phyloP scores from a whole-genome alignment of 345 rosid species.

The Schrenkiella parvula region DNA sequence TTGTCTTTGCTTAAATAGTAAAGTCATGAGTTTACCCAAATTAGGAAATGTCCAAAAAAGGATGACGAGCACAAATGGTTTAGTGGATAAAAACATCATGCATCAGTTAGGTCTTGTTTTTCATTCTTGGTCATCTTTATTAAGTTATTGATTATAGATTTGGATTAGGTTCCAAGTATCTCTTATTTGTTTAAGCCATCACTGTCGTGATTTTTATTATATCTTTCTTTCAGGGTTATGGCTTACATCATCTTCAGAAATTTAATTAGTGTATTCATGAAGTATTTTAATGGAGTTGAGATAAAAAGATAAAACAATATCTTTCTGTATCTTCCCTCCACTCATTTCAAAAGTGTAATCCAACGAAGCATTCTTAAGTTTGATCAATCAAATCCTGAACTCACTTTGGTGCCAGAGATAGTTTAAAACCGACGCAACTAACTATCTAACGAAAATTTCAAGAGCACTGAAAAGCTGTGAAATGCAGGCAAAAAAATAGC shows the following conservation, averaged over 20 bases:
- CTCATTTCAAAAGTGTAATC: constrained; percentile 13
- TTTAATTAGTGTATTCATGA: background rate
- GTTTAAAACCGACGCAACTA: background rate
- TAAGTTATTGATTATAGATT: constrained; percentile 18
- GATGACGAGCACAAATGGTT: constrained; percentile 23
- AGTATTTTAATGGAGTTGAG: constrained; percentile 15
- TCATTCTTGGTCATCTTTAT: constrained; percentile 22
- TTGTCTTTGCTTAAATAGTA: constrained; percentile 28
- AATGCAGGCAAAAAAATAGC: background rate
- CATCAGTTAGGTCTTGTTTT: constrained; percentile 32
- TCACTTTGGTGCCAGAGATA: background rate
- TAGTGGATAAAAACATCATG: constrained; percentile 32
- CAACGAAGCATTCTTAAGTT: constrained; percentile 19
- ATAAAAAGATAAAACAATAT: constrained; percentile 24
- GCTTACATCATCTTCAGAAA: constrained; percentile 23
- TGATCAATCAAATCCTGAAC: background rate
- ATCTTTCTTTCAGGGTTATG: background rate
- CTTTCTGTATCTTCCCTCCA: constrained; percentile 29
- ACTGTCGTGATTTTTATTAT: background rate
- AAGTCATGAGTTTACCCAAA: constrained; percentile 28
- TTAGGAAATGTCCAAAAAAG: constrained; percentile 23
- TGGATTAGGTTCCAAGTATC: constrained; percentile 30
- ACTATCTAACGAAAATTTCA: background rate
- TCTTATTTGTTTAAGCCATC: background rate
- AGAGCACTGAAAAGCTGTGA: background rate